Evolutionary conservation across 2,329 filamentous ascomycete genomes (phyloP).

Genomic region (Colletotrichum sp.): DNA sequence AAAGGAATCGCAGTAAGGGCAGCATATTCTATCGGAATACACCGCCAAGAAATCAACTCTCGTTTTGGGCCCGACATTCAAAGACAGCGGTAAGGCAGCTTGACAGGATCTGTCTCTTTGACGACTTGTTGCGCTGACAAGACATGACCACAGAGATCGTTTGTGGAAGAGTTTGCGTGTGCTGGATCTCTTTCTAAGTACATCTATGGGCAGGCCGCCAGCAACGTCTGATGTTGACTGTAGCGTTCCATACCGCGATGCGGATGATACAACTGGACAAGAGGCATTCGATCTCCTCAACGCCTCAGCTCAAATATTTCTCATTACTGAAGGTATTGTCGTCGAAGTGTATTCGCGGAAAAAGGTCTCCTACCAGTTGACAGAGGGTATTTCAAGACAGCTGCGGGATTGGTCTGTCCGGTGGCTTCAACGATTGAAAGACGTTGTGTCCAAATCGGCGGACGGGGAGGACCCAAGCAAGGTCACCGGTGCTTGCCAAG

Average conservation of each 20-base stretch:
- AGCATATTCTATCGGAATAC: slow-evolving; percentile 58
- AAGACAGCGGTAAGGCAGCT: slow-evolving; percentile 35
- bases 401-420: slow-evolving; percentile 55
- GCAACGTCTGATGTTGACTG: slow-evolving; percentile 60
- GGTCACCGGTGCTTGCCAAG: slow-evolving; percentile 53
- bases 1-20: slow-evolving; percentile 53
- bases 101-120: neutral
- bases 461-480: slow-evolving; percentile 30
- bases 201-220: slow-evolving; percentile 59
- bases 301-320: slow-evolving; percentile 57
- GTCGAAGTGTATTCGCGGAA: slow-evolving; percentile 57
- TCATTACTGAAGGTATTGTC: slow-evolving; percentile 56
- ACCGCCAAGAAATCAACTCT: slow-evolving; percentile 58
- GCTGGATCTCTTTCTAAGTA: slow-evolving; percentile 57
- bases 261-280: slow-evolving; percentile 33
- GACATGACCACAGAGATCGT: slow-evolving; percentile 37
- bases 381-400: slow-evolving; percentile 58
- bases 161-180: slow-evolving; percentile 60
- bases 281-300: slow-evolving; percentile 53
- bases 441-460: slow-evolving; percentile 32
- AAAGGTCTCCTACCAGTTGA: slow-evolving; percentile 58
- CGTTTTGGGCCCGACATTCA: slow-evolving; percentile 51
- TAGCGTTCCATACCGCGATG: slow-evolving; percentile 51
- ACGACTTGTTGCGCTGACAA: neutral
- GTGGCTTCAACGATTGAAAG: slow-evolving; percentile 53